Evolutionary conservation across 306 rosid genomes (phyloP).

Genomic region (Fragaria iinumae): DNA sequence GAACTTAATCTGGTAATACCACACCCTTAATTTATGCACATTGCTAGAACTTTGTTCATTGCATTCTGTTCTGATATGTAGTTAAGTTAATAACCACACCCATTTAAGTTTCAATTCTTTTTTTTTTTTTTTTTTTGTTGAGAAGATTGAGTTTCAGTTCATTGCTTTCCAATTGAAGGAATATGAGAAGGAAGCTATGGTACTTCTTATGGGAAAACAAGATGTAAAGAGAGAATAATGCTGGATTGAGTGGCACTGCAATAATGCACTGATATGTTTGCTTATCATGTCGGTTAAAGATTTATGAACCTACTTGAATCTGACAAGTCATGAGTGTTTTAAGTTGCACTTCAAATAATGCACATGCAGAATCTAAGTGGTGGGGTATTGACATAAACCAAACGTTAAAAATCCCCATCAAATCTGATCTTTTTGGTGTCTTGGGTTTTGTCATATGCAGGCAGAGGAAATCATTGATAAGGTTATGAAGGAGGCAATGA

Average conservation of each 20-base stretch:
- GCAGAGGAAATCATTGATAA: slow-evolving; percentile 88
- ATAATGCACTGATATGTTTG: background rate
- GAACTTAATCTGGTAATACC: slow-evolving; percentile 72
- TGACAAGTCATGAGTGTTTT: slow-evolving; percentile 5
- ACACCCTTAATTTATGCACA: background rate
- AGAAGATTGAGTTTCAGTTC: background rate
- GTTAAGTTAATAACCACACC: background rate
- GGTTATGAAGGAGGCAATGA: slow-evolving; percentile 83
- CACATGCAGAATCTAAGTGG: background rate
- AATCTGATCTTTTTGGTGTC: background rate
- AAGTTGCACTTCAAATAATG: background rate
- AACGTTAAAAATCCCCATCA: background rate
- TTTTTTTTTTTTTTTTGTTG: no score
- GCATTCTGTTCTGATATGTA: background rate
- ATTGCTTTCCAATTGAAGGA: background rate
- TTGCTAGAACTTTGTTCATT: slow-evolving; percentile 5
- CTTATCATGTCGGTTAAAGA: background rate
- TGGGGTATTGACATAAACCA: background rate
- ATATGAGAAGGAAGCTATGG: background rate
- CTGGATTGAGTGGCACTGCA: background rate
- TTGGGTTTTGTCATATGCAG: slow-evolving; percentile 39
- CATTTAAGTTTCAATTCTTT: background rate
- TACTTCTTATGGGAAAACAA: background rate
- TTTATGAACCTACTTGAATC: background rate
- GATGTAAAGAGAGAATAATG: background rate